Percentiles rank a stretch among this genome's conserved stretches.
phyloP scores from a whole-genome alignment of 306 rosid genomes.

The Gleditsia sinensis region DNA sequence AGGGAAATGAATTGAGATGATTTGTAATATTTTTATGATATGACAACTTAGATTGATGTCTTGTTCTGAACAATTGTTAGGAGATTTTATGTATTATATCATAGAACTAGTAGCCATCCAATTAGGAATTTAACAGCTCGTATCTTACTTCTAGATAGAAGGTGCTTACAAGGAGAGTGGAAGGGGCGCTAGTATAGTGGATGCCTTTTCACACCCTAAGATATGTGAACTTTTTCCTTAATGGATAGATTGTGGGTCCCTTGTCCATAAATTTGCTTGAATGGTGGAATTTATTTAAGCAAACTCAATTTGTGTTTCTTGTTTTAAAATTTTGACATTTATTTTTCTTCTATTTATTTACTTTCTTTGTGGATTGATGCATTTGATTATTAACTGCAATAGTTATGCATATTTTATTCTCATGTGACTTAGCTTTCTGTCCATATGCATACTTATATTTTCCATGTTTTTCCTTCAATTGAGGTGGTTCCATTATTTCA shows the following conservation, averaged over 20 bases:
- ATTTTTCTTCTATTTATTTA: slow-evolving; percentile 6
- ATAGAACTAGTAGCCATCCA: slow-evolving; percentile 1
- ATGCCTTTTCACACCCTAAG: slow-evolving; percentile 77
- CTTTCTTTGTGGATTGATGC: slow-evolving; percentile 16
- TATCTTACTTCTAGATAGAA: slow-evolving; percentile 65
- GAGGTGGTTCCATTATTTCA: not conserved
- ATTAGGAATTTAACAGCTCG: slow-evolving; percentile 19
- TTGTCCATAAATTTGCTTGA: slow-evolving; percentile 14
- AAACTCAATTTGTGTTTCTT: slow-evolving; percentile 19
- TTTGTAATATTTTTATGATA: not conserved
- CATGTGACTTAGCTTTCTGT: not conserved
- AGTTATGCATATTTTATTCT: slow-evolving; percentile 7
- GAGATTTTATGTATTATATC: slow-evolving; percentile 11
- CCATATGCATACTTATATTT: not conserved
- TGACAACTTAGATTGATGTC: not conserved
- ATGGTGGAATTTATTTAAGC: not conserved
- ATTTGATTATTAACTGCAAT: slow-evolving; percentile 16
- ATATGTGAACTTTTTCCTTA: slow-evolving; percentile 38
- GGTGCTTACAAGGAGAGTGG: slow-evolving; percentile 82
- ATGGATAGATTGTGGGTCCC: not conserved
- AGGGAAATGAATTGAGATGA: not conserved
- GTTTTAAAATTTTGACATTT: slow-evolving; percentile 19
- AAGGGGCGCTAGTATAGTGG: slow-evolving; percentile 88
- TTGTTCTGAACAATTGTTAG: not conserved
- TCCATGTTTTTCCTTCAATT: not conserved